A percentile compares a stretch with the other conserved stretches of the same genome.
phyloP scores from a whole-genome alignment of 176 grass and related monocot species.

The Raddia distichophylla region DNA sequence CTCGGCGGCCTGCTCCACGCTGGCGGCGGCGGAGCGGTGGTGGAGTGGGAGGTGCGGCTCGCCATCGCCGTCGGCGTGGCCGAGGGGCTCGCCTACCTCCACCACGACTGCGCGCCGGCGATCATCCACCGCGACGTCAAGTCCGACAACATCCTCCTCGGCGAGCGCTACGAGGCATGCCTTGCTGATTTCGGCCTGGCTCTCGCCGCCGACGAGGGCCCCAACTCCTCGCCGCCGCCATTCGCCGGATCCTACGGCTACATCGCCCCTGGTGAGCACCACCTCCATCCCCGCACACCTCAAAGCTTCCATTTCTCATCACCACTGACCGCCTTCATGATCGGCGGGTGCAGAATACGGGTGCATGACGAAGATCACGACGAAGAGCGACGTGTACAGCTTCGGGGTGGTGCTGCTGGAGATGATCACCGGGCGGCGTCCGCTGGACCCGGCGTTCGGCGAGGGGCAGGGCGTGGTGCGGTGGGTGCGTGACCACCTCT shows the following conservation, averaged over 20 bases:
- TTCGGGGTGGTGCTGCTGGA: constrained; percentile 86
- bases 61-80: constrained; percentile 76
- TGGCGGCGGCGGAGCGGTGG: constrained; percentile 19
- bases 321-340: neutral
- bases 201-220: constrained; percentile 53
- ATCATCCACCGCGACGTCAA: constrained; percentile 94
- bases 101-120: constrained; percentile 81
- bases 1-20: constrained; percentile 66
- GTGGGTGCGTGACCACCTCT: constrained; percentile 74
- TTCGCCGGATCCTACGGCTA: constrained; percentile 95
- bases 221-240: constrained; percentile 58
- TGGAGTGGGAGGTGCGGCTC: constrained; percentile 87
- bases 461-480: constrained; percentile 83
- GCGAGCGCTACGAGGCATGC: constrained; percentile 83
- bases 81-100: constrained; percentile 80
- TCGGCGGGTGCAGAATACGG: constrained; percentile 60
- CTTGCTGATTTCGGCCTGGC: constrained; percentile 85
- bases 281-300: neutral
- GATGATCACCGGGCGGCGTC: constrained; percentile 63
- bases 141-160: constrained; percentile 88
- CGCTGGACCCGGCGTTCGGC: constrained; percentile 48
- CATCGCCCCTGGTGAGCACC: constrained; percentile 76
- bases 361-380: constrained; percentile 89
- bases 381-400: constrained; percentile 97
- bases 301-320: neutral